Base-by-base conservation (phyloP, 306 rosid species). In the Fagus crenata region DNA sequence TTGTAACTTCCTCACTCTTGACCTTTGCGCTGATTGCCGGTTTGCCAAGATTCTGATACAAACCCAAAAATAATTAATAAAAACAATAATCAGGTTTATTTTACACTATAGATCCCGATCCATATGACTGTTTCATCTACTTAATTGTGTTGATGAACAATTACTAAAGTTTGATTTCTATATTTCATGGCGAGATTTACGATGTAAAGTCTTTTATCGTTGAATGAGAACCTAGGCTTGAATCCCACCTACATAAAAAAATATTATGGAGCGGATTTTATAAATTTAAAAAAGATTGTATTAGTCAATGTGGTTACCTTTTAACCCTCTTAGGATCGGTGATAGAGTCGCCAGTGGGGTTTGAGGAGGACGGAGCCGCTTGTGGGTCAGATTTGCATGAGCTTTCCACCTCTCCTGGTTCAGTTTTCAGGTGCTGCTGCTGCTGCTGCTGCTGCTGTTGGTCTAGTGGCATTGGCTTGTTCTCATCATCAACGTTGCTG, bases 11-110 rank as follows among this genome's bases (percentile, higher is more conserved):
- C 98, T 88, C 71, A 95, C 97, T 70, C 98, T 86, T 72, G 97
- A 95, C 81, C 97, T 86, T 74, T 95, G 98, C 41, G 98, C 98
- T 17, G 98, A 95, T 81, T 92, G 98, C 72, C 98, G 80, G 67
- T 95, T 95, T 13, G 98, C 98, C 85, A 95, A 81, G 55, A 95
- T 90, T 85, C 98, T 92, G 58, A 17, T 14, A 11, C 35, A 12
- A 41, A 55, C 12, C 39, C 4, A 67, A 61, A 28, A 32, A 78
- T 46, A 9, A 46, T 46, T 46, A 46, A 46, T 46, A 46, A 46
- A 46, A 46, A 46, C 51, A 9, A 31, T 46, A 46, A 73, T 55
- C 18, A 7, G 13, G 46, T 37, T 65, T 65, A 14, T 6, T 15
- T 2, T 65, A 33, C 36, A 8, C 15, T 15, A 14, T 6, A 35